Evolutionary conservation across 768 basidiomycete genomes (phyloP).

Genomic region (Macrocybe gigantea): DNA sequence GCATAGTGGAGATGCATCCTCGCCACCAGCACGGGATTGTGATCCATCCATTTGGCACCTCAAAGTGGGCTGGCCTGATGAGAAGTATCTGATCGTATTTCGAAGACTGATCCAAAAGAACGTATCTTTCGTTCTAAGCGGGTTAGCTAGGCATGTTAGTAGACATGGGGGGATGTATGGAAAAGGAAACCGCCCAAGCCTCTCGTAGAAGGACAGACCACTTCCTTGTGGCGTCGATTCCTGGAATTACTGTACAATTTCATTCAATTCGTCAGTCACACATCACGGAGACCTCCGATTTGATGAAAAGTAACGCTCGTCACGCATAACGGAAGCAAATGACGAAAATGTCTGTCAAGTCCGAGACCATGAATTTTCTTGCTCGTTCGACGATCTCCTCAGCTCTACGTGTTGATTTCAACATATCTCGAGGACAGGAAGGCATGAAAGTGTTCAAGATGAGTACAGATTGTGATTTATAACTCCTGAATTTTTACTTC

Average conservation of each 20-base stretch:
- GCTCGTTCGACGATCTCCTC: not conserved
- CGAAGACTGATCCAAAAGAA: too few species aligned
- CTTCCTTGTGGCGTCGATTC: too few species aligned
- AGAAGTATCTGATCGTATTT: too few species aligned
- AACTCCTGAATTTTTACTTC: not conserved
- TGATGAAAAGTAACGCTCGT: not conserved
- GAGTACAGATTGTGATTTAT: not conserved
- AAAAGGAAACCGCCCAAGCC: too few species aligned
- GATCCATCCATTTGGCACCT: too few species aligned
- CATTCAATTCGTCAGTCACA: not conserved
- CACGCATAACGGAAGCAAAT: not conserved
- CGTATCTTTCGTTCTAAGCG: too few species aligned
- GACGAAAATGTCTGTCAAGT: too few species aligned
- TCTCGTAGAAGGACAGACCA: not conserved
- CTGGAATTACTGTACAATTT: not conserved
- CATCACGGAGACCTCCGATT: not conserved
- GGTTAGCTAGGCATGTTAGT: too few species aligned
- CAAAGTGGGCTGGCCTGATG: too few species aligned
- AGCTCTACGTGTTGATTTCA: not conserved
- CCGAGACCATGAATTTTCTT: conserved; percentile 1
- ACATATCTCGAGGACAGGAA: not conserved
- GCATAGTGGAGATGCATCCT: too few species aligned
- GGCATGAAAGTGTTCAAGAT: not conserved
- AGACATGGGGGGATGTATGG: too few species aligned
- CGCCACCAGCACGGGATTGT: too few species aligned